These are phyloP conservation scores for Chiua sp. DNA, from an alignment of 1,284 basidiomycete genomes.

Conservation along the genomic window DNA sequence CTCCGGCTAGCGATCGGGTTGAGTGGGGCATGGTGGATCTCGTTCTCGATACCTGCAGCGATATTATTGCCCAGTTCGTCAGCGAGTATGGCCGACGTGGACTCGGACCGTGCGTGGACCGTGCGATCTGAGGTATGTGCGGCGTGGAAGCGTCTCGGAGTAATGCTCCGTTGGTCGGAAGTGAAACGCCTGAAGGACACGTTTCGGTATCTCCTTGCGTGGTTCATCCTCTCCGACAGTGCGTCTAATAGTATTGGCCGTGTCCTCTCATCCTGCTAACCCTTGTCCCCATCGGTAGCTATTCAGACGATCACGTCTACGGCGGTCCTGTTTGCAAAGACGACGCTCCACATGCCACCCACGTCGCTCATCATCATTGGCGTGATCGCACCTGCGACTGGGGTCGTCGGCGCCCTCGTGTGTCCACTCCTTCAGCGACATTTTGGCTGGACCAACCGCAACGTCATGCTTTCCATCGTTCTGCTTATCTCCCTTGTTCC, in stretches of 20 bases:
- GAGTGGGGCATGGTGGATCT: slow-evolving; percentile 86
- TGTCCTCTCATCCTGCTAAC: too few relatives aligned
- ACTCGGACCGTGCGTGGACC: slow-evolving; percentile 45
- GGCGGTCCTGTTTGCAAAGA: slow-evolving; percentile 84
- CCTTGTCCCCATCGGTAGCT: slow-evolving; percentile 44
- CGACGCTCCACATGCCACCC: slow-evolving; percentile 73
- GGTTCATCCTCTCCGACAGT: slow-evolving; percentile 94
- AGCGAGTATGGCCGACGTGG: neutral
- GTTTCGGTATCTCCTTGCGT: slow-evolving; percentile 86
- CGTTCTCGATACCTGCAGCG: slow-evolving; percentile 78
- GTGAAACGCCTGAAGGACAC: slow-evolving; percentile 78
- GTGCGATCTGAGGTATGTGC: slow-evolving; percentile 54
- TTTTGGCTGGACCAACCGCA: too few relatives aligned
- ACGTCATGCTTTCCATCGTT: too few relatives aligned
- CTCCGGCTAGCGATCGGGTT: slow-evolving; percentile 80
- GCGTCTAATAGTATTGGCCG: slow-evolving; percentile 22
- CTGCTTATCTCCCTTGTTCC: too few relatives aligned
- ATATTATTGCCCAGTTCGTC: slow-evolving; percentile 53
- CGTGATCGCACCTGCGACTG: slow-evolving; percentile 67
- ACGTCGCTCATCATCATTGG: slow-evolving; percentile 76
- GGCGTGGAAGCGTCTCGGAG: slow-evolving; percentile 70
- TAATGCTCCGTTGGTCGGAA: slow-evolving; percentile 73
- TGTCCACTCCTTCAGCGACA: too few relatives aligned
- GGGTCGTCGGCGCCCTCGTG: slow-evolving; percentile 46
- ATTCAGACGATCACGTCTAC: slow-evolving; percentile 87